These are phyloP conservation scores for Hordeum pubiflorum DNA, from an alignment of 202 grass and related monocot genomes.

Conservation along the genomic window DNA sequence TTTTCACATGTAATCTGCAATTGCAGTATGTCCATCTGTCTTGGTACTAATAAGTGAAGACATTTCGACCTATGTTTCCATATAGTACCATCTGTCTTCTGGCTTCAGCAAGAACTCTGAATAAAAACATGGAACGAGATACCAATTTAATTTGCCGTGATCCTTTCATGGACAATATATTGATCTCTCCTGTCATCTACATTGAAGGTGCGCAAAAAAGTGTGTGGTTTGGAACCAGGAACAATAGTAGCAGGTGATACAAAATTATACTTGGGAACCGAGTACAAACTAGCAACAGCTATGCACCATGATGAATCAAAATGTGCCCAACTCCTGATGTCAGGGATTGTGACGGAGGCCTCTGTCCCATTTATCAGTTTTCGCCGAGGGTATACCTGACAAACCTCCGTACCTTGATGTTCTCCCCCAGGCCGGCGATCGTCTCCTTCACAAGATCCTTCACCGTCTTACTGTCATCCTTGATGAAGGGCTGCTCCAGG, in stretches of 20 bases:
- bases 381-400: constrained; percentile 85
- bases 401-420: constrained; percentile 90
- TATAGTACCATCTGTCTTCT: neutral
- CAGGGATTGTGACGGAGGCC: neutral
- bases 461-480: constrained; percentile 76
- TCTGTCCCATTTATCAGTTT: constrained; percentile 26
- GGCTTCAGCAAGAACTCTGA: neutral
- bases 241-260: constrained; percentile 19
- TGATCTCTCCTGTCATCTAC: constrained; percentile 36
- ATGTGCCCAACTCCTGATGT: constrained; percentile 30
- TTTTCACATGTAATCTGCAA: constrained; percentile 14
- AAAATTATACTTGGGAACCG: constrained; percentile 27
- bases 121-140: neutral
- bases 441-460: constrained; percentile 91
- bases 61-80: neutral
- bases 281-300: constrained; percentile 38
- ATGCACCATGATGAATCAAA: constrained; percentile 34
- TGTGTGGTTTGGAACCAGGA: constrained; percentile 6
- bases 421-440: constrained; percentile 74
- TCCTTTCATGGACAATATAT: constrained; percentile 30
- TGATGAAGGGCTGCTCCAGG: constrained; percentile 89
- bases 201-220: constrained; percentile 1
- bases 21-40: neutral
- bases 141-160: constrained; percentile 7
- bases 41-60: neutral